phyloP scores from a whole-genome alignment of 1,139 yeast genomes.

The Geotrichum cucujoidarum region DNA sequence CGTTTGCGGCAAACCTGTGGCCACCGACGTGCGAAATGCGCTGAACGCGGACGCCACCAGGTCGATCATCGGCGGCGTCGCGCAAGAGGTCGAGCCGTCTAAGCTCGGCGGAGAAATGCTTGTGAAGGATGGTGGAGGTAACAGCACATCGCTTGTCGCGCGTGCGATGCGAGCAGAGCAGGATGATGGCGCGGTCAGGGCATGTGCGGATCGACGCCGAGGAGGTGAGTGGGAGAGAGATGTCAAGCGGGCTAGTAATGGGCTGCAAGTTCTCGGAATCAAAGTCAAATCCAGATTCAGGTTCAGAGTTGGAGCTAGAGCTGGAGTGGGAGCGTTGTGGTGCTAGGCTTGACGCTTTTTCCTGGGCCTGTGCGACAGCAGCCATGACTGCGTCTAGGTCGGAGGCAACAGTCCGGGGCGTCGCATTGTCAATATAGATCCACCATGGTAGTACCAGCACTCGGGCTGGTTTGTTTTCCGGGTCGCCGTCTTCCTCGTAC shows the following conservation, averaged over 20 bases:
- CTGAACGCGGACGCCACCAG: slow-evolving; percentile 66
- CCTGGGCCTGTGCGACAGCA: slow-evolving; percentile 20
- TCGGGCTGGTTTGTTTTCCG: slow-evolving; percentile 21
- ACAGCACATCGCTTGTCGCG: slow-evolving; percentile 92
- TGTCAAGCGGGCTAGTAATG: not conserved
- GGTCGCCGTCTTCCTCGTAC: too few species aligned
- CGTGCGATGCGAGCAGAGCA: slow-evolving; percentile 83
- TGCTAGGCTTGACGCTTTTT: not conserved
- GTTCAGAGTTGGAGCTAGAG: not conserved
- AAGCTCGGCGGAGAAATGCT: slow-evolving; percentile 67
- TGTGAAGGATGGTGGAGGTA: slow-evolving; percentile 89
- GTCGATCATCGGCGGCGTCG: slow-evolving; percentile 66
- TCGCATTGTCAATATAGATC: slow-evolving; percentile 56
- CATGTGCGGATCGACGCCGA: too few species aligned
- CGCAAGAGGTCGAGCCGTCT: slow-evolving; percentile 68
- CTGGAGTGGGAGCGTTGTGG: not conserved
- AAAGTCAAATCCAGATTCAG: not conserved
- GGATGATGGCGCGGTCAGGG: slow-evolving; percentile 52
- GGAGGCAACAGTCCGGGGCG: slow-evolving; percentile 41
- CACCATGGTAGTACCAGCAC: slow-evolving; percentile 72
- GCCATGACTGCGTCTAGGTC: slow-evolving; percentile 46
- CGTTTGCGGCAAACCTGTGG: slow-evolving; percentile 88
- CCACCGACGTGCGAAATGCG: slow-evolving; percentile 90
- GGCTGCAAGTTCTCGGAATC: not conserved
- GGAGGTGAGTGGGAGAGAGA: not conserved